Conservation (phyloP, 192 early-diverging fungal genomes). For the Umbelopsis ramanniana region DNA sequence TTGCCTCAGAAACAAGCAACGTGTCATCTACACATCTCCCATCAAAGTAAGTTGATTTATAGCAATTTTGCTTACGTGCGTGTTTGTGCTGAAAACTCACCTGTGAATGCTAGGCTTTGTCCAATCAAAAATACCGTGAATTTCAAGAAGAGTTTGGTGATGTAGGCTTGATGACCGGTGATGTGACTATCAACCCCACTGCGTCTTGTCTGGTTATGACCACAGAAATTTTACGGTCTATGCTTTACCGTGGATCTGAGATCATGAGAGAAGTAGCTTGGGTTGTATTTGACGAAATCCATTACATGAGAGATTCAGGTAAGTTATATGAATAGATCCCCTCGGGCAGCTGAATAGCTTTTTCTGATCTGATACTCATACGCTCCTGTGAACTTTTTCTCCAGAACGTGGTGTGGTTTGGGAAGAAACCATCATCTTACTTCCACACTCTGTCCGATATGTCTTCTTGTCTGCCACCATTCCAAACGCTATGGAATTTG, state of each 20-base stretch:
- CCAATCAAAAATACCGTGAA: slow-evolving; percentile 98
- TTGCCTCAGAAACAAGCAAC: slow-evolving; percentile 83
- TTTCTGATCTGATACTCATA: not conserved
- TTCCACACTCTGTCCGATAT: slow-evolving; percentile 91
- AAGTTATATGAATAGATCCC: not conserved
- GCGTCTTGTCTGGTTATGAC: slow-evolving; percentile 98
- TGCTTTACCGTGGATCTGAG: slow-evolving; percentile 97
- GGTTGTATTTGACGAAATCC: slow-evolving; percentile 99
- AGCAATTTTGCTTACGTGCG: not conserved
- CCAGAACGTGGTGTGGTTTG: slow-evolving; percentile 96
- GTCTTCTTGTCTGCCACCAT: slow-evolving; percentile 98
- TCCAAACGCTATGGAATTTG: slow-evolving; percentile 98
- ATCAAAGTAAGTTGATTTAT: slow-evolving; percentile 74
- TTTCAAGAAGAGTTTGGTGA: slow-evolving; percentile 95
- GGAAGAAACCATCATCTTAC: slow-evolving; percentile 97
- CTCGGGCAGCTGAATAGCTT: not conserved
- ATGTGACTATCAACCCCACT: slow-evolving; percentile 94
- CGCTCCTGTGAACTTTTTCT: no score
- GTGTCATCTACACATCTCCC: slow-evolving; percentile 96
- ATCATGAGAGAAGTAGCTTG: slow-evolving; percentile 96
- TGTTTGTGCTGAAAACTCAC: not conserved
- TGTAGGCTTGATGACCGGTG: slow-evolving; percentile 98
- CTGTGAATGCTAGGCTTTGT: slow-evolving; percentile 68
- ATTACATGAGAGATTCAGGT: slow-evolving; percentile 96
- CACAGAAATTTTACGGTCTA: slow-evolving; percentile 96